Base-by-base conservation (phyloP, 2,329 filamentous ascomycete genomes). In the Cladophialophora carrionii region DNA sequence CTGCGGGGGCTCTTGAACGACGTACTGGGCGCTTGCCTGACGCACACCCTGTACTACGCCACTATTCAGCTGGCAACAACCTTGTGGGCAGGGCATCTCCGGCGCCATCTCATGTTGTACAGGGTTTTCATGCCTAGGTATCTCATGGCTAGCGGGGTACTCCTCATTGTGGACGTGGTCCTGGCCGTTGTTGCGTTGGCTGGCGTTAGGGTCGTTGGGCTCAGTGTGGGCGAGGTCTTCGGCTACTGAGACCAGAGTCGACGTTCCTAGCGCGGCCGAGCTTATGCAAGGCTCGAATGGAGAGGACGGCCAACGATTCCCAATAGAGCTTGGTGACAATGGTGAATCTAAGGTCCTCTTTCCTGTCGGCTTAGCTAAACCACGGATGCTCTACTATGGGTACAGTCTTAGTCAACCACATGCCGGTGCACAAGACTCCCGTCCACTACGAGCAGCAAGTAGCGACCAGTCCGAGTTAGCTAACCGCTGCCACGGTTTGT, bases 91-190 rank as follows among this genome's bases (percentile, higher is more conserved):
- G 93, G 91, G 1, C 88, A 92, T 79, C 79, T 99, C 73, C 84
- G 95, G 61, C 84, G 95, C 58, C 95, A 99, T 80, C 83, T 99
- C 68, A 99, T 99, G 95, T 84, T 99, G 32, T 99, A 95, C 79
- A 85, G 95, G 49, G 92, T 99, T 51, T 99, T 99, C 74, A 89
- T 85, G 78, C 95, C 95, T 54, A 82, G 94, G 31, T 99, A 94
- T 79, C 91, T 99, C 89, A 85, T 91, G 75, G 92, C 89, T 0
- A 88, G 87, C 0, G 78, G 85, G 3, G 84, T 90, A 57, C 76
- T 98, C 64, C 73, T 94, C 17, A 83, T 93, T 29, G 88, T 96
- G 9, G 94, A 98, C 74, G 69, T 96, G 3, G 83, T 95, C 1
- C 63, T 85, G 0, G 83, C 95, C 7, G 68, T 88, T 14, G 82